Percentiles rank a stretch among this genome's conserved stretches.
phyloP scores from a whole-genome alignment of 257 asterid genomes.

The Fraxinus quadrangulata region DNA sequence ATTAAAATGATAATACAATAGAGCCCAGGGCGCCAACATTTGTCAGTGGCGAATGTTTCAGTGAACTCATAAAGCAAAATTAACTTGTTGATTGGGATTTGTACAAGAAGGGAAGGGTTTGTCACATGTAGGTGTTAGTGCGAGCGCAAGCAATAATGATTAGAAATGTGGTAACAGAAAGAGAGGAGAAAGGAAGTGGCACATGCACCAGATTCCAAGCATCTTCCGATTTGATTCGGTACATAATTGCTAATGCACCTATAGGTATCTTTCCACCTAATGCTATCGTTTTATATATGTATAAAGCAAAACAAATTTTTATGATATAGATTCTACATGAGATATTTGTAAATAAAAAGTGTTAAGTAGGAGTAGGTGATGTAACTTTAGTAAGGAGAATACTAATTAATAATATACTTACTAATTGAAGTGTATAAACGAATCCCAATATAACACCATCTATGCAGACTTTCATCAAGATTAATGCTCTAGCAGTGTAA shows the following conservation, averaged over 20 bases:
- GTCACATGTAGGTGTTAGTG: conserved; percentile 25
- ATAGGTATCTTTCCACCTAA: conserved; percentile 24
- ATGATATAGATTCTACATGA: too few species aligned
- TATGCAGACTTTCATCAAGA: too few species aligned
- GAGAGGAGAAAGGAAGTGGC: conserved; percentile 23
- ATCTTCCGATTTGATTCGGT: conserved; percentile 29
- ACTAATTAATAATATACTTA: too few species aligned
- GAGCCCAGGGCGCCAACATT: not conserved
- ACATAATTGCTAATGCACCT: not conserved
- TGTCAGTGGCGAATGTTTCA: conserved; percentile 1
- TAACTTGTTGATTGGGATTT: conserved; percentile 1
- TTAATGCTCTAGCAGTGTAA: too few species aligned
- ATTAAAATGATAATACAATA: too few species aligned
- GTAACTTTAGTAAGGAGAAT: too few species aligned
- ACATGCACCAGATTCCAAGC: conserved; percentile 34
- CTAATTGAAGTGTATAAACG: too few species aligned
- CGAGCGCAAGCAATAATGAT: conserved; percentile 37
- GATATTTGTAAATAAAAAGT: too few species aligned
- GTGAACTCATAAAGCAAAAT: not conserved
- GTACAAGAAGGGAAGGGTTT: conserved; percentile 19
- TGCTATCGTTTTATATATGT: conserved; percentile 6
- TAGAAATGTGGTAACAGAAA: conserved; percentile 28
- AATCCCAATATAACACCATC: too few species aligned
- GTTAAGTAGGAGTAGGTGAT: too few species aligned
- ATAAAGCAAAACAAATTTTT: too few species aligned